These are phyloP conservation scores for Areca catechu DNA, from an alignment of 176 grass and related monocot species.

Conservation along the genomic window DNA sequence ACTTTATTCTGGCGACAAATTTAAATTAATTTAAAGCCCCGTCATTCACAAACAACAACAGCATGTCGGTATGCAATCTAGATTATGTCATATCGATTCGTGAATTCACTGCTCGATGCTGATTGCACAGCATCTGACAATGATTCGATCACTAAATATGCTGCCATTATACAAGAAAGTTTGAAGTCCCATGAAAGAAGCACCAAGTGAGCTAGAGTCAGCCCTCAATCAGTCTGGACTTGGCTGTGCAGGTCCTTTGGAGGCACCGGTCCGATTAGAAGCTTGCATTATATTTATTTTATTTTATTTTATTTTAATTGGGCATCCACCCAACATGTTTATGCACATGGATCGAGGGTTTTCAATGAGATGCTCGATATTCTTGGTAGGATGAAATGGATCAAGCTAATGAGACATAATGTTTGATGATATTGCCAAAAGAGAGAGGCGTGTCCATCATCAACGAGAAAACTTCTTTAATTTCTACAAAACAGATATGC, in stretches of 20 bases:
- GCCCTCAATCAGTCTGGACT: slow-evolving; percentile 31
- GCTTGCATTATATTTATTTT: slow-evolving; percentile 25
- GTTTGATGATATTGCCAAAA: slow-evolving; percentile 45
- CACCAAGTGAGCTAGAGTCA: slow-evolving; percentile 1
- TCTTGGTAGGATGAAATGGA: slow-evolving; percentile 72
- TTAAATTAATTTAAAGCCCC: too few relatives aligned
- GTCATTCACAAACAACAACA: too few relatives aligned
- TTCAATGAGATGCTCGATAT: slow-evolving; percentile 60
- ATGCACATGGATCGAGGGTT: slow-evolving; percentile 30
- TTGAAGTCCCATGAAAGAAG: slow-evolving; percentile 23
- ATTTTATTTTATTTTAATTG: too few relatives aligned
- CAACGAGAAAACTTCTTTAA: slow-evolving; percentile 48
- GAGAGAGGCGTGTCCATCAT: neutral
- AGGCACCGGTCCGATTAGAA: slow-evolving; percentile 61
- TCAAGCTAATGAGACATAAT: slow-evolving; percentile 39
- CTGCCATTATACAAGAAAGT: slow-evolving; percentile 17
- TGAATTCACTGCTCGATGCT: neutral
- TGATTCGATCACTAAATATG: neutral
- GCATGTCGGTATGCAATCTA: too few relatives aligned
- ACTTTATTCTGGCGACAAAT: too few relatives aligned
- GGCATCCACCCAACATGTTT: slow-evolving; percentile 14
- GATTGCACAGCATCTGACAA: neutral
- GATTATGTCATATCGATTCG: neutral
- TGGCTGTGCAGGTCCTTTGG: slow-evolving; percentile 36
- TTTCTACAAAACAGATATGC: slow-evolving; percentile 54